A percentile compares a stretch with the other conserved stretches of the same genome.
Evolutionary conservation across 2,329 filamentous ascomycete genomes (phyloP).

Genomic region (Cladosporium sp.): DNA sequence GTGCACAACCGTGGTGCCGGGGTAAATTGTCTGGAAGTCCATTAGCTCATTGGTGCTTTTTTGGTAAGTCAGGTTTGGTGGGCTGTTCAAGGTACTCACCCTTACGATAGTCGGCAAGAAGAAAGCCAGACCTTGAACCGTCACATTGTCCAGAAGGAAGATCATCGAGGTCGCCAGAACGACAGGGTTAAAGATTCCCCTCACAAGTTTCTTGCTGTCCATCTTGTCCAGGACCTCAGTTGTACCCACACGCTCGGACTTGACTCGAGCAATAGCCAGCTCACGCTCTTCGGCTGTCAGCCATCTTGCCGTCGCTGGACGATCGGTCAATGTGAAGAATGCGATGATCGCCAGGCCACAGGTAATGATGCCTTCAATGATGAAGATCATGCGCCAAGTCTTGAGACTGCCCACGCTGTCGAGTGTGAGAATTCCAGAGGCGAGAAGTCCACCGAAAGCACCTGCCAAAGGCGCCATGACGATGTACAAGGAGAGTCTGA

Average conservation of each 20-base stretch:
- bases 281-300: conserved; percentile 65
- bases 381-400: conserved; percentile 70
- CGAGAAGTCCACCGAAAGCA: conserved; percentile 68
- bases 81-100: neutral
- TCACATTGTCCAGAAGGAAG: conserved; percentile 68
- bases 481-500: conserved; percentile 67
- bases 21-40: conserved; percentile 58
- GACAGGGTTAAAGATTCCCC: conserved; percentile 65
- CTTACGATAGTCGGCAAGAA: conserved; percentile 69
- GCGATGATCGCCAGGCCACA: conserved; percentile 58
- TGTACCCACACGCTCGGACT: conserved; percentile 65
- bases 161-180: conserved; percentile 58
- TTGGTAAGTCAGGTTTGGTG: neutral
- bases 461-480: conserved; percentile 70
- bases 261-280: conserved; percentile 65
- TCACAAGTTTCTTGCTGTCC: conserved; percentile 58
- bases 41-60: neutral
- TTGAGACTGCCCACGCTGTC: conserved; percentile 57
- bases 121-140: conserved; percentile 69
- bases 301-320: conserved; percentile 68
- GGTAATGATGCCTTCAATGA: conserved; percentile 68
- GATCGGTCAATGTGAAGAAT: conserved; percentile 67
- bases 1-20: conserved; percentile 51
- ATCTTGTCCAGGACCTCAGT: conserved; percentile 65
- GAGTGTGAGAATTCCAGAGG: conserved; percentile 62